Evolutionary conservation across 163 green algal genomes (phyloP), one percentile per base, ranked within the genome.

Genomic region (Chlamydomonas reinhardtii): DNA sequence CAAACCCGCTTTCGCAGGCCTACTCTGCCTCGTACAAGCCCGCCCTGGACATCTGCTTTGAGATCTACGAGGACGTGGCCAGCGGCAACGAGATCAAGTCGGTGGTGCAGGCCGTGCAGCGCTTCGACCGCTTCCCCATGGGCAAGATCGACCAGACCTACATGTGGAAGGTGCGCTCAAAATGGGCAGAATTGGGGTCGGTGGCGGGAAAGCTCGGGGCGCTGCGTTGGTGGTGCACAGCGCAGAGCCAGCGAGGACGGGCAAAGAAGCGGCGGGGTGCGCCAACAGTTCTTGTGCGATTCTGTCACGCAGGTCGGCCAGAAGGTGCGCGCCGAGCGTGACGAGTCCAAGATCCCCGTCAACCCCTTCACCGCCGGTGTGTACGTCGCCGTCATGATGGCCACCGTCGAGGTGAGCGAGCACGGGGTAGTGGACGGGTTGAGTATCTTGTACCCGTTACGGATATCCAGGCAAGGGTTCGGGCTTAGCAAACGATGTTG

Each of bases 351-450:
- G 71, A 98, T 99, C 86, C 98, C 98, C 6, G 90, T 99, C 75
- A 98, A 99, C 94, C 97, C 98, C 86, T 99, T 99, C 94, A 99
- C 98, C 52, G 98, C 98, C 29, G 98, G 98, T 76, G 97, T 99
- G 59, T 99, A 99, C 93, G 92, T 98, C 65, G 98, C 98, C 56
- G 96, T 92, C 85, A 99, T 99, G 98, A 99, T 99, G 97, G 97
- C 98, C 31, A 99, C 97, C 39, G 90, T 98, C 4, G 88, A 97
- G 90, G 94, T 94, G 69, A 31, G 84, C 4, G 71, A 8, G n/a
- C 11, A 9, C 4, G 8, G 62, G 22, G 62, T 4, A 54, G n/a
- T n/a, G 43, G 43, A 6, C 43, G 43, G 43, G 43, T 16, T 54
- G 43, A 54, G n/a, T n/a, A n/a, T n/a, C n/a, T n/a, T n/a, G n/a